Evolutionary conservation across 1,284 basidiomycete species (phyloP).

Genomic region (Trichosporon ovoides): DNA sequence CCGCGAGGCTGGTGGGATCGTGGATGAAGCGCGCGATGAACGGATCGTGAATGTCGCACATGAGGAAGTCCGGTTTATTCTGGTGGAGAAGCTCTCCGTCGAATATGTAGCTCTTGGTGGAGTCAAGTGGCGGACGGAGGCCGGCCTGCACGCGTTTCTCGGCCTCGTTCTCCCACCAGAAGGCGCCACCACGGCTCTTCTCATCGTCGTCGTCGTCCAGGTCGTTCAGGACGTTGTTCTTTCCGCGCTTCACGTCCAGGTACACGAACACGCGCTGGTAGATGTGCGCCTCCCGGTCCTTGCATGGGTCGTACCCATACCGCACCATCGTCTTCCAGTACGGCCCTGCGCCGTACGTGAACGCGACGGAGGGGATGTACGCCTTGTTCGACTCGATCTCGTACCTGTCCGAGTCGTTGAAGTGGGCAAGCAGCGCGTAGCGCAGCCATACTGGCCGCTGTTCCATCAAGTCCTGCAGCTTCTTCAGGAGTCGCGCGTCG

Average conservation of each 20-base stretch:
- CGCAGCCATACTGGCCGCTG: slow-evolving; percentile 88
- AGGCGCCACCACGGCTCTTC: slow-evolving; percentile 19
- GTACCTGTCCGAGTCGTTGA: slow-evolving; percentile 55
- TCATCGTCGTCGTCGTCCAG: slow-evolving; percentile 27
- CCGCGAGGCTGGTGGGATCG: slow-evolving; percentile 60
- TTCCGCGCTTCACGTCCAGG: slow-evolving; percentile 22
- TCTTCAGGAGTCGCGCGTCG: slow-evolving; percentile 56
- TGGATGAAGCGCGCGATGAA: slow-evolving; percentile 74
- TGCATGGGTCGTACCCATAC: slow-evolving; percentile 83
- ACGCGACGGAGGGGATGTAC: slow-evolving; percentile 55
- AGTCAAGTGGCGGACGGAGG: slow-evolving; percentile 32
- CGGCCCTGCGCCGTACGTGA: slow-evolving; percentile 87
- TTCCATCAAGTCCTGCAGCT: slow-evolving; percentile 44
- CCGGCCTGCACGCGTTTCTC: slow-evolving; percentile 26
- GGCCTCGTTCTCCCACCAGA: slow-evolving; percentile 40
- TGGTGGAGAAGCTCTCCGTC: slow-evolving; percentile 74
- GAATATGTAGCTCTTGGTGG: slow-evolving; percentile 66
- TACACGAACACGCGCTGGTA: slow-evolving; percentile 76
- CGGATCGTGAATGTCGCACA: slow-evolving; percentile 83
- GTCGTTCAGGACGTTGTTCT: slow-evolving; percentile 27
- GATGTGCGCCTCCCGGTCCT: slow-evolving; percentile 66
- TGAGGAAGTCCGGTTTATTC: slow-evolving; percentile 83
- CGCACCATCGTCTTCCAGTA: slow-evolving; percentile 85
- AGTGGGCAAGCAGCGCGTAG: slow-evolving; percentile 73
- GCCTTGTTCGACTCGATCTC: slow-evolving; percentile 43